Base-by-base conservation (phyloP, 2,329 filamentous ascomycete species). In the Clarireedia monteithiana region DNA sequence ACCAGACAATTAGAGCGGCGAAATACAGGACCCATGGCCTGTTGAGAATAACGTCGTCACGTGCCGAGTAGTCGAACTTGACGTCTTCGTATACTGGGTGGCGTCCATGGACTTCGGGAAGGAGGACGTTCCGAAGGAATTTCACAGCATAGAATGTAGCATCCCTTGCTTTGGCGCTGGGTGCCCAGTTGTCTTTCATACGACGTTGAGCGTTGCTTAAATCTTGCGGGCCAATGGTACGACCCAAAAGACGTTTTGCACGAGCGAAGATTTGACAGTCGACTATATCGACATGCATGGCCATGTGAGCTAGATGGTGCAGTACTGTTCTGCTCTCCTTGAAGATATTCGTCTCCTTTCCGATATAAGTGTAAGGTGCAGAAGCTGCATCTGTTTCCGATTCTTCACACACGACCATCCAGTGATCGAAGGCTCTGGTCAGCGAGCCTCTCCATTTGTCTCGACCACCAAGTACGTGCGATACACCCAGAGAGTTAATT, bases 1-100 rank as follows among this genome's bases (percentile, higher is more conserved):
- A 90, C 94, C 94, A 99, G 1, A 97, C 88, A 23, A 96, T 89
- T 14, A 99, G 78, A 0, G 86, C 85, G 0, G 94, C 89, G 68
- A 96, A 95, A 72, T 96, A 99, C 51, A 97, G 76, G 10, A 96
- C 91, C 92, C 94, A 99, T 0, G 92, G 89, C 15, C 94, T 80
- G 67, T 97, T 95, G 58, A 97, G 79, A 1, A 96, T 78, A 53
- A 91, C 88, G 65, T 99, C 94, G 64, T 96, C 88, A 20, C 90
- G 82, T 0, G 91, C 90, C 17, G 84, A 86, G 70, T 97, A 99
- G 6, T 79, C 75, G 4, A 73, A 73, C 17, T 71, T 70, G 14
- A 60, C 59, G 48, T 70, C 68, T 69, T 71, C 55, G 67, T 69
- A 55, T 70, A 68, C 53, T 71, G 2, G 20, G 9, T 23, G 4